These are phyloP conservation scores for Termitomyces bulborhizus DNA, from an alignment of 768 basidiomycete genomes.

Conservation along the genomic window DNA sequence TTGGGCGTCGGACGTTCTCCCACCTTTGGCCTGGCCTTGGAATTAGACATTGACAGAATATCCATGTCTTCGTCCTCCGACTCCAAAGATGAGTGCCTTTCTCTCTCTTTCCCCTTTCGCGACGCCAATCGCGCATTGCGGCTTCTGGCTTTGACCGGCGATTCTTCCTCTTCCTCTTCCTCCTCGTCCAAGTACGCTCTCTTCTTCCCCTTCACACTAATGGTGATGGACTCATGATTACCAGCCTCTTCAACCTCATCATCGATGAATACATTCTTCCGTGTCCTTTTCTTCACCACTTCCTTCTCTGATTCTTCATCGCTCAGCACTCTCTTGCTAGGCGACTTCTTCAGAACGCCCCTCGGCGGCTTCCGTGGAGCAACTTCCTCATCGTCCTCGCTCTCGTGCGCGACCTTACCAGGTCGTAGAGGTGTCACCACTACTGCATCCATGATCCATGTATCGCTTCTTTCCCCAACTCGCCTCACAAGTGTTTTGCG, in stretches of 20 bases:
- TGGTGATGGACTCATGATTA: slow-evolving; percentile 7
- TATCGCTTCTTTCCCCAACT: slow-evolving; percentile 6
- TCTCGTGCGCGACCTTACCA: background rate
- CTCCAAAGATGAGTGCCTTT: slow-evolving; percentile 5
- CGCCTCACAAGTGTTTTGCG: slow-evolving; percentile 14
- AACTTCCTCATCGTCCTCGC: slow-evolving; percentile 1
- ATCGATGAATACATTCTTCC: background rate
- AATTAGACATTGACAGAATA: slow-evolving; percentile 8
- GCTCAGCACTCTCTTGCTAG: slow-evolving; percentile 8
- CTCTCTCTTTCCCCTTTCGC: slow-evolving; percentile 10
- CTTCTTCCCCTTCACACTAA: slow-evolving; percentile 1
- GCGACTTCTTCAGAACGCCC: slow-evolving; percentile 9
- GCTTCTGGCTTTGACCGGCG: background rate
- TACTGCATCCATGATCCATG: slow-evolving; percentile 13
- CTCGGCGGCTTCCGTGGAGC: slow-evolving; percentile 1
- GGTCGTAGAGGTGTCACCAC: slow-evolving; percentile 8
- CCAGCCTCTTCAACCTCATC: slow-evolving; percentile 8
- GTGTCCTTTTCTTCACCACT: background rate
- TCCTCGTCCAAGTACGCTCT: background rate
- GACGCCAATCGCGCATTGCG: slow-evolving; percentile 4
- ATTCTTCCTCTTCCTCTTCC: slow-evolving; percentile 10
- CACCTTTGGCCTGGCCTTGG: slow-evolving; percentile 10
- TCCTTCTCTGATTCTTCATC: slow-evolving; percentile 6
- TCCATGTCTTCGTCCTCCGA: slow-evolving; percentile 13
- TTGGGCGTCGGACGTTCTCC: slow-evolving; percentile 8